These are phyloP conservation scores for Durusdinium trenchii DNA, from an alignment of 73 alveolate species.

Conservation along the genomic window DNA sequence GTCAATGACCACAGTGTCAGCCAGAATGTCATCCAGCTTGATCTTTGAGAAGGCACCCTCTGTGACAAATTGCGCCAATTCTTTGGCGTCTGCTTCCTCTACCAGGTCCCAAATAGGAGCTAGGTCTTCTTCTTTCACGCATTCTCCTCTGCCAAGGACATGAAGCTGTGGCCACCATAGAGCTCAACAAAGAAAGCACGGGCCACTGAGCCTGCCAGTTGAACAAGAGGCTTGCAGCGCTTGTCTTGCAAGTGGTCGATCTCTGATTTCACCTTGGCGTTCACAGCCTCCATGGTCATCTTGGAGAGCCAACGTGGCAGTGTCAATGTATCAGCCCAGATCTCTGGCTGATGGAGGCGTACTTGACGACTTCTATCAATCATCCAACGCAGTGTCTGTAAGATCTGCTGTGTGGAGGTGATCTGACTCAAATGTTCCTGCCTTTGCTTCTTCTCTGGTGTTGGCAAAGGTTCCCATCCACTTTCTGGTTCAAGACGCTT, in stretches of 20 bases:
- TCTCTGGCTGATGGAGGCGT: neutral
- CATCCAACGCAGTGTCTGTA: neutral
- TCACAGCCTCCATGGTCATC: neutral
- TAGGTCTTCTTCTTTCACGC: neutral
- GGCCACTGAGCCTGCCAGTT: neutral
- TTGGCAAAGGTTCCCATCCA: neutral
- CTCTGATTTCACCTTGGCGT: neutral
- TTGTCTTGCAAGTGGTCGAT: neutral
- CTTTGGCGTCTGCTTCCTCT: neutral
- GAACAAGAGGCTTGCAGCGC: neutral
- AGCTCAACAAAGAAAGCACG: neutral
- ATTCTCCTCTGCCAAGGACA: neutral
- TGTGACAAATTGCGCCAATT: neutral
- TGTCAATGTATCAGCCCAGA: neutral
- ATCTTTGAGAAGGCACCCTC: neutral
- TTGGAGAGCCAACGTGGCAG: neutral
- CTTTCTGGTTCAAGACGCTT: neutral
- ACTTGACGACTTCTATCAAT: neutral
- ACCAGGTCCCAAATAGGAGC: neutral
- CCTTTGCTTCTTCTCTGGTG: neutral
- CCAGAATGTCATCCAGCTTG: neutral
- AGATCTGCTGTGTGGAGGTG: neutral
- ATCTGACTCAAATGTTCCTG: neutral
- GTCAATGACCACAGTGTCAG: neutral
- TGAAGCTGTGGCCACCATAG: neutral